These are phyloP conservation scores for Vitis rotundifolia DNA, from an alignment of 164 flowering plant genomes.

Conservation along the genomic window DNA sequence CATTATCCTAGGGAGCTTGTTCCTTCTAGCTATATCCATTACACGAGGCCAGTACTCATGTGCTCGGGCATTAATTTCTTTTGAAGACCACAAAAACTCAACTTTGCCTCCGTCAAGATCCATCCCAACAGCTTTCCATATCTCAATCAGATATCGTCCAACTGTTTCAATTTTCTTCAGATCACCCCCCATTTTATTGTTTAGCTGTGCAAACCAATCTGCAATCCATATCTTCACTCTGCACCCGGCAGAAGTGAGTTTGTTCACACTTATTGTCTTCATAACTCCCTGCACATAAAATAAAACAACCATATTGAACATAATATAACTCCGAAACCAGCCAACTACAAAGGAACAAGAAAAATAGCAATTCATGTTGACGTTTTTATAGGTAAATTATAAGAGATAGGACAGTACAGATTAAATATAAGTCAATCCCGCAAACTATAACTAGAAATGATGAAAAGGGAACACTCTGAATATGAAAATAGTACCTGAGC, in stretches of 20 bases:
- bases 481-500: conserved; percentile 56
- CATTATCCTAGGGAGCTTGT: conserved; percentile 74
- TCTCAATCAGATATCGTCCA: conserved; percentile 82
- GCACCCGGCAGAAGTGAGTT: conserved; percentile 79
- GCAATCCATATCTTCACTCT: conserved; percentile 92
- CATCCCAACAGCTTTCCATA: conserved; percentile 97
- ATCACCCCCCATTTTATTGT: conserved; percentile 98
- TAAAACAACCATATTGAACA: not conserved
- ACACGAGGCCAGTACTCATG: conserved; percentile 94
- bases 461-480: not conserved
- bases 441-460: not conserved
- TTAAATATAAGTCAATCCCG: not conserved
- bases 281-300: conserved; percentile 67
- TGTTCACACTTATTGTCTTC: conserved; percentile 90
- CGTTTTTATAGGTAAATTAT: too few relatives aligned
- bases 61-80: conserved; percentile 77
- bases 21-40: conserved; percentile 87
- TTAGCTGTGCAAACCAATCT: conserved; percentile 97
- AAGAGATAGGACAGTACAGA: not conserved
- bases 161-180: conserved; percentile 76
- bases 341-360: not conserved
- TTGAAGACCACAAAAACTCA: conserved; percentile 92
- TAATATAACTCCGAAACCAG: too few relatives aligned
- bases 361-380: not conserved
- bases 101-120: conserved; percentile 64